These are phyloP conservation scores for Kodamaea arcana DNA, from an alignment of 1,139 yeast species.

Conservation along the genomic window DNA sequence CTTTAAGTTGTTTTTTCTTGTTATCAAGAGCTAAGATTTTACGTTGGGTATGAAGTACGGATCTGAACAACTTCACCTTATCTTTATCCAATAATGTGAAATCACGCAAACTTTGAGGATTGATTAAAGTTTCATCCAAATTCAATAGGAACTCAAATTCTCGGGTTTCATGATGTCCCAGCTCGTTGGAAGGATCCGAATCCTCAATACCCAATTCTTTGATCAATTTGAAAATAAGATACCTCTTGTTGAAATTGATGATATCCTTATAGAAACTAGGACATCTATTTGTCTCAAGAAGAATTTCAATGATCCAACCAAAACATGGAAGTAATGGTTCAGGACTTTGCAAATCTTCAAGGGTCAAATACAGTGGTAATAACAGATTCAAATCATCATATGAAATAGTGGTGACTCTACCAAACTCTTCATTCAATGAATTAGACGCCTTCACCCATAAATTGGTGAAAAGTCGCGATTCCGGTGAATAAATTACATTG, in stretches of 20 bases:
- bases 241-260: constrained; percentile 43
- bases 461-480: constrained; percentile 62
- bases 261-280: constrained; percentile 28
- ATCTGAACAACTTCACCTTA: constrained; percentile 26
- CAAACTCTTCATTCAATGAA: constrained; percentile 20
- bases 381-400: constrained; percentile 33
- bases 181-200: constrained; percentile 11
- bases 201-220: constrained; percentile 43
- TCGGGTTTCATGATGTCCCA: constrained; percentile 32
- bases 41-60: constrained; percentile 34
- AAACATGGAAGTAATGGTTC: constrained; percentile 68
- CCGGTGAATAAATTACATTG: constrained; percentile 76
- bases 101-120: constrained; percentile 25
- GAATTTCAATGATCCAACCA: constrained; percentile 56
- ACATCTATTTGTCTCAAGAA: constrained; percentile 34
- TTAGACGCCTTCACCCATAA: constrained; percentile 61
- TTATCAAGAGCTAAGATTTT: constrained; percentile 31
- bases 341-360: constrained; percentile 26
- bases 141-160: constrained; percentile 46
- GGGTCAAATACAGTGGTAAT: constrained; percentile 28
- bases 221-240: constrained; percentile 38
- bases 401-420: constrained; percentile 7
- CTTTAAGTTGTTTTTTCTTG: constrained; percentile 29
- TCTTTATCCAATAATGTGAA: constrained; percentile 27
- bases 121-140: constrained; percentile 35